Percentiles rank a stretch among this genome's conserved stretches.
These are phyloP conservation scores for Fusarium dimerum DNA, from an alignment of 2,329 filamentous ascomycete genomes.

Conservation along the genomic window DNA sequence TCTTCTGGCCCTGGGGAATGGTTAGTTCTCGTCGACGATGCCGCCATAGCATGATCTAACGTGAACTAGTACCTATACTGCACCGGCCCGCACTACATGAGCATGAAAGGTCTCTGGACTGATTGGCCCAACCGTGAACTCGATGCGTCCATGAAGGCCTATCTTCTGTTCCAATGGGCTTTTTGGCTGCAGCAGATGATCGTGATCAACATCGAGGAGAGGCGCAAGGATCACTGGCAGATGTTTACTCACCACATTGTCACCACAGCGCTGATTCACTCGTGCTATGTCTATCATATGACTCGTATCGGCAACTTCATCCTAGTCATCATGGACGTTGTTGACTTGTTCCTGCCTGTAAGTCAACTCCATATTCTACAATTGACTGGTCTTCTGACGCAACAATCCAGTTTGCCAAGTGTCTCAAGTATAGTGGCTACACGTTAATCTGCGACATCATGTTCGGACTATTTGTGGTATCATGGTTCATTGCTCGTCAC, in stretches of 20 bases:
- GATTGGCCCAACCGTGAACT: constrained; percentile 81
- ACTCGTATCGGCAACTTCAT: constrained; percentile 88
- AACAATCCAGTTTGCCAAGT: constrained; percentile 85
- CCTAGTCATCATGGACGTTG: constrained; percentile 88
- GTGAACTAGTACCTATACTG: constrained; percentile 73
- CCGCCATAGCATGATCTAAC: neutral
- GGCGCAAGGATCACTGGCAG: constrained; percentile 91
- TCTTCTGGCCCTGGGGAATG: constrained; percentile 83
- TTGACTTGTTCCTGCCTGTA: constrained; percentile 86
- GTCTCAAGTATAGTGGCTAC: constrained; percentile 85
- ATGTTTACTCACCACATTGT: constrained; percentile 96
- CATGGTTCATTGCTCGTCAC: constrained; percentile 84
- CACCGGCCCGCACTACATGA: constrained; percentile 75
- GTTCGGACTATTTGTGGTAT: constrained; percentile 83
- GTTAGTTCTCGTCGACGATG: constrained; percentile 51
- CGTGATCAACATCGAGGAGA: constrained; percentile 91
- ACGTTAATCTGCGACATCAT: constrained; percentile 75
- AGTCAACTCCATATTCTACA: constrained; percentile 71
- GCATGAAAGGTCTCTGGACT: constrained; percentile 78
- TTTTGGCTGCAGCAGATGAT: constrained; percentile 96
- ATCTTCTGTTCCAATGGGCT: constrained; percentile 85
- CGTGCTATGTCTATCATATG: constrained; percentile 84
- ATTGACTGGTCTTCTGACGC: constrained; percentile 53
- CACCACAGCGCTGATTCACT: constrained; percentile 77
- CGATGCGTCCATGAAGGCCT: constrained; percentile 75